Evolutionary conservation across 352 stramenopile genomes (phyloP).

Genomic region (Phytopythium boreale): DNA sequence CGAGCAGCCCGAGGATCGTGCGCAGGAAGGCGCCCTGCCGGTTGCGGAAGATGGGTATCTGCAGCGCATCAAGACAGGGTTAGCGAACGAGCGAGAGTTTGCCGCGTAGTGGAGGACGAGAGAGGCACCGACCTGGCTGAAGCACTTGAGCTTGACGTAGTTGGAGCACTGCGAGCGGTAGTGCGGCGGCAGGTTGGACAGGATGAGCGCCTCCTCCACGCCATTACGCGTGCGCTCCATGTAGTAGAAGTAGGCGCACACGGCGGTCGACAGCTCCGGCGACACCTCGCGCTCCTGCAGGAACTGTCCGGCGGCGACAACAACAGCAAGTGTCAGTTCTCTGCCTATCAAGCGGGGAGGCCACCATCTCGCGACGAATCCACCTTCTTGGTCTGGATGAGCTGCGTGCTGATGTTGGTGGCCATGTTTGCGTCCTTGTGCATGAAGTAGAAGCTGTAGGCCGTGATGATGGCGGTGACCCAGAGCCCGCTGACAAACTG

Average conservation of each 20-base stretch:
- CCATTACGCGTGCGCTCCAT: slow-evolving; percentile 67
- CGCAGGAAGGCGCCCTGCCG: slow-evolving; percentile 45
- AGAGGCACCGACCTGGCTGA: slow-evolving; percentile 16
- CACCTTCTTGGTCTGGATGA: slow-evolving; percentile 50
- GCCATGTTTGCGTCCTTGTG: slow-evolving; percentile 57
- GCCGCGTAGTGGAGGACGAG: neutral
- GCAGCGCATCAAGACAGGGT: neutral
- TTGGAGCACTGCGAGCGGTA: slow-evolving; percentile 51
- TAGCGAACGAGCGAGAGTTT: neutral
- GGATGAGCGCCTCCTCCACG: slow-evolving; percentile 46
- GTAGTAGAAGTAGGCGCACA: slow-evolving; percentile 66
- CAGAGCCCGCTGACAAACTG: slow-evolving; percentile 63
- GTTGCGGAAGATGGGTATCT: slow-evolving; percentile 45
- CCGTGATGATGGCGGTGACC: slow-evolving; percentile 65
- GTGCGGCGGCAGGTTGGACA: slow-evolving; percentile 40
- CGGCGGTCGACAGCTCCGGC: slow-evolving; percentile 18
- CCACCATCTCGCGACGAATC: neutral
- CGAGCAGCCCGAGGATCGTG: slow-evolving; percentile 38
- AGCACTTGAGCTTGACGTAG: slow-evolving; percentile 49
- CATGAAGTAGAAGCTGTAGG: slow-evolving; percentile 73
- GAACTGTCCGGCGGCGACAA: slow-evolving; percentile 26
- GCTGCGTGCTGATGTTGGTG: slow-evolving; percentile 60
- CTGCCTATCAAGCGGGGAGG: neutral
- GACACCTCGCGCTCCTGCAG: slow-evolving; percentile 35
- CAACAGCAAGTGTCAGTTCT: neutral